Conservation (phyloP, 2,329 filamentous ascomycete species). For the Cylindrodendrum hubeiense region DNA sequence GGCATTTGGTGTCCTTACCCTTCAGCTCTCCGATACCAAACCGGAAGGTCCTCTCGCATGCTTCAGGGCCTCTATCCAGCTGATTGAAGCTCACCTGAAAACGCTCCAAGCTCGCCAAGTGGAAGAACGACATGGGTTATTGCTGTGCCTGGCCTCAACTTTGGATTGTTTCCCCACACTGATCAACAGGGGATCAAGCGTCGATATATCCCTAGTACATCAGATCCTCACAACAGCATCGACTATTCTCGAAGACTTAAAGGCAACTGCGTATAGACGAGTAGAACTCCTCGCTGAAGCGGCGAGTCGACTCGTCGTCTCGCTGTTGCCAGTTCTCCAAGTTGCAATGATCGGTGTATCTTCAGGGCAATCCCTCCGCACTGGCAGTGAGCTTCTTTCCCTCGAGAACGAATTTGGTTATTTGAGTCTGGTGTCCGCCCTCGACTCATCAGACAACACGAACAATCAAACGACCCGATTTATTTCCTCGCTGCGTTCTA, state of each 20-base stretch:
- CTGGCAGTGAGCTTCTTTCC: conserved; percentile 44
- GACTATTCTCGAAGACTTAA: conserved; percentile 56
- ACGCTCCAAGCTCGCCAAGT: conserved; percentile 67
- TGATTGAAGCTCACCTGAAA: conserved; percentile 59
- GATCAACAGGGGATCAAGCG: conserved; percentile 24
- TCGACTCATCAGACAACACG: conserved; percentile 28
- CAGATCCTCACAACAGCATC: conserved; percentile 46
- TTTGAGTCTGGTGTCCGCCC: conserved; percentile 32
- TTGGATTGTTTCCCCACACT: conserved; percentile 60
- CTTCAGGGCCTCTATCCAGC: conserved; percentile 52
- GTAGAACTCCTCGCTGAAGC: conserved; percentile 76
- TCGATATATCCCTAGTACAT: conserved; percentile 41
- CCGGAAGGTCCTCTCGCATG: conserved; percentile 37
- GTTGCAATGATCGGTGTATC: conserved; percentile 42
- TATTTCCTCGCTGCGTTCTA: conserved; percentile 44
- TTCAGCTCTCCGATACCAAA: conserved; percentile 50
- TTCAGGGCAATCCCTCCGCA: conserved; percentile 17
- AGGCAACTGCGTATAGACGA: conserved; percentile 63
- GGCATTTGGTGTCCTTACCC: conserved; percentile 73
- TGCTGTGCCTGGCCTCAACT: conserved; percentile 72
- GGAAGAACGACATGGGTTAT: conserved; percentile 77
- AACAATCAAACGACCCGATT: conserved; percentile 35
- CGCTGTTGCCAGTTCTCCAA: conserved; percentile 62
- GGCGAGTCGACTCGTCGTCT: conserved; percentile 68
- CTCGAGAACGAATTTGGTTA: conserved; percentile 35